Evolutionary conservation across 352 stramenopile species (phyloP).

Genomic region (Pythium biforme): DNA sequence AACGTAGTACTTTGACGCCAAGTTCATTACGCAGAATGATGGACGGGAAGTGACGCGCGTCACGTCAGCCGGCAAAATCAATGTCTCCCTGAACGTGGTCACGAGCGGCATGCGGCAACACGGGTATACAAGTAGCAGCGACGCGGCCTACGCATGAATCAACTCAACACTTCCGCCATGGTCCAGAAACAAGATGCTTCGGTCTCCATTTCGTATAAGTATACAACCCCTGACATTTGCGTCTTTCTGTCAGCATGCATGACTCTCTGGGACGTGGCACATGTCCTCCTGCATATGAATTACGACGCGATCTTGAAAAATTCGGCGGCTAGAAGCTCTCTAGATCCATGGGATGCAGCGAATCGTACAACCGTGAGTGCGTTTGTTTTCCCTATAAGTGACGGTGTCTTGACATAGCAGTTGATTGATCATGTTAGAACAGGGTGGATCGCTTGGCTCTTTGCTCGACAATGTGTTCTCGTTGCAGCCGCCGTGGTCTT

Average conservation of each 20-base stretch:
- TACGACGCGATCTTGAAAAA: no score
- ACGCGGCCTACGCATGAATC: constrained; percentile 15
- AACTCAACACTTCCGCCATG: neutral
- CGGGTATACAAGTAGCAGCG: constrained; percentile 37
- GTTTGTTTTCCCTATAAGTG: neutral
- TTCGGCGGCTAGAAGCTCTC: no score
- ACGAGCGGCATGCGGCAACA: constrained; percentile 59
- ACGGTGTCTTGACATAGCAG: neutral
- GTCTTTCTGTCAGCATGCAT: no score
- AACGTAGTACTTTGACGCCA: constrained; percentile 84
- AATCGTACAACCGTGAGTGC: constrained; percentile 13
- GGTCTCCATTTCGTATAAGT: no score
- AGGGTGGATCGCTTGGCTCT: constrained; percentile 14
- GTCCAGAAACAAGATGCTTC: neutral
- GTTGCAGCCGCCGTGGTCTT: constrained; percentile 6
- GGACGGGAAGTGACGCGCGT: constrained; percentile 71
- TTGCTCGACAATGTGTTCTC: constrained; percentile 12
- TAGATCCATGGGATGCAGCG: no score
- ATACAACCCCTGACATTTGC: no score
- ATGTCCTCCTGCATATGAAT: neutral
- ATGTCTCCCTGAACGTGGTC: constrained; percentile 62
- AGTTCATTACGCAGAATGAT: constrained; percentile 70
- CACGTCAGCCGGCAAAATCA: constrained; percentile 48
- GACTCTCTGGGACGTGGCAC: no score
- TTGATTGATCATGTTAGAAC: constrained; percentile 9